phyloP scores from a whole-genome alignment of 2,329 filamentous ascomycete genomes.

The Pyricularia grisea region DNA sequence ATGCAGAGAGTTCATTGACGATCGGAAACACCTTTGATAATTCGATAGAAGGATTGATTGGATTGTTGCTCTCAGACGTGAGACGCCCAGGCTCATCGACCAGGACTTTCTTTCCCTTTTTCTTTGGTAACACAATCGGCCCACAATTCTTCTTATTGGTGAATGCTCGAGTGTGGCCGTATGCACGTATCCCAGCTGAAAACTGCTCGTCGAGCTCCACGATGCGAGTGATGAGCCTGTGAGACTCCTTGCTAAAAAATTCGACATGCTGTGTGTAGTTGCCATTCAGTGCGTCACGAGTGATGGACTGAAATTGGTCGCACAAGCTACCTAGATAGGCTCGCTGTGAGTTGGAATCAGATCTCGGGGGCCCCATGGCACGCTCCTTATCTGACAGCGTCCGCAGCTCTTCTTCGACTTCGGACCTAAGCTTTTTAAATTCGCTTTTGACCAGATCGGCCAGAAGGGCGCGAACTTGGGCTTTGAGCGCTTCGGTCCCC shows the following conservation, averaged over 20 bases:
- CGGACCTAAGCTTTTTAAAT: constrained; percentile 24
- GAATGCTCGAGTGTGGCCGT: constrained; percentile 27
- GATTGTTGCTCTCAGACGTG: neutral
- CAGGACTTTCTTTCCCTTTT: neutral
- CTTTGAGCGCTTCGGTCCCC: constrained; percentile 25
- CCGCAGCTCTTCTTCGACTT: constrained; percentile 15
- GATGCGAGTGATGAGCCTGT: constrained; percentile 29
- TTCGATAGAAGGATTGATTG: neutral
- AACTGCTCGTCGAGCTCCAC: constrained; percentile 27
- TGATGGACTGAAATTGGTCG: constrained; percentile 16
- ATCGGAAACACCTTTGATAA: neutral
- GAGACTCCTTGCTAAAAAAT: constrained; percentile 15
- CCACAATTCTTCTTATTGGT: neutral
- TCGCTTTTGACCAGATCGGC: constrained; percentile 28
- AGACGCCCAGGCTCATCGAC: neutral
- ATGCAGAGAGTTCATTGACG: neutral
- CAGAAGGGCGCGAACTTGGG: constrained; percentile 25
- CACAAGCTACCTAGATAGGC: constrained; percentile 22
- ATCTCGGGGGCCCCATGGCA: constrained; percentile 21
- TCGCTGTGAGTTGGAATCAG: constrained; percentile 20
- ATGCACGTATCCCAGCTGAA: constrained; percentile 14
- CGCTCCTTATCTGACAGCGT: constrained; percentile 12
- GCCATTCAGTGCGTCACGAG: constrained; percentile 21
- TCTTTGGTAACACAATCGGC: neutral
- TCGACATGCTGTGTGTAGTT: constrained; percentile 22